Evolutionary conservation across 495 filamentous ascomycete genomes (phyloP), one percentile per base, ranked within the genome.

Genomic region (Aspergillus homomorphus): DNA sequence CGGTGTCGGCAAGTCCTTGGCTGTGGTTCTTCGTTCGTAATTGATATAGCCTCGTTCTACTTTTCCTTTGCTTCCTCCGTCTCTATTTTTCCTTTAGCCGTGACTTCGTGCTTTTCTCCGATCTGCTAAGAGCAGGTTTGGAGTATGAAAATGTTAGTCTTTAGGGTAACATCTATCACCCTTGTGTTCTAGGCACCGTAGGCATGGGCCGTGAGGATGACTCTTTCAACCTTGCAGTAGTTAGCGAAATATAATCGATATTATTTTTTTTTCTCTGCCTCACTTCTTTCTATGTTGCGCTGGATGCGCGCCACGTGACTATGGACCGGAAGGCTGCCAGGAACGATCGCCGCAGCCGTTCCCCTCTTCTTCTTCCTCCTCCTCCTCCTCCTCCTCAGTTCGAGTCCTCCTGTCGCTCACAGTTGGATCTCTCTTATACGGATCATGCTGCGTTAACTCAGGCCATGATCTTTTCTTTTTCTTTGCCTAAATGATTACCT

Each of bases 391-490:
- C 57, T 3, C 26, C 52, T 62, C 43, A 56, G 65, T 62, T 57
- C 64, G 62, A 61, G 62, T 61, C 42, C 61, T 58, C 24, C 51
- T 33, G 53, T 52, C 16, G 44, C 42, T 54, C 57, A 22, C 59
- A 56, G 53, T 33, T 19, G 38, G 30, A 38, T 28, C 45, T n/a
- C 41, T 8, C 58, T n/a, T n/a, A 46, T 50, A 56, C 50, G 41
- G 68, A 66, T 26, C 42, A 68, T 74, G 64, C 59, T 63, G 59
- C 54, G 61, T 60, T 62, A 53, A 56, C 54, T 45, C 5, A 51
- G 71, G 70, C 66, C 57, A 77, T 77, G 74, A 66, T 56, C 62
- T 46, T 66, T 21, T 44, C 8, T 24, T 56, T 61, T 46, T 66
- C 19, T 44, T 12, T 24, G 62, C 33, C 57, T 57, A 30, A 48